These are phyloP conservation scores for Platismatia glauca DNA, from an alignment of 495 filamentous ascomycete genomes.

Conservation along the genomic window DNA sequence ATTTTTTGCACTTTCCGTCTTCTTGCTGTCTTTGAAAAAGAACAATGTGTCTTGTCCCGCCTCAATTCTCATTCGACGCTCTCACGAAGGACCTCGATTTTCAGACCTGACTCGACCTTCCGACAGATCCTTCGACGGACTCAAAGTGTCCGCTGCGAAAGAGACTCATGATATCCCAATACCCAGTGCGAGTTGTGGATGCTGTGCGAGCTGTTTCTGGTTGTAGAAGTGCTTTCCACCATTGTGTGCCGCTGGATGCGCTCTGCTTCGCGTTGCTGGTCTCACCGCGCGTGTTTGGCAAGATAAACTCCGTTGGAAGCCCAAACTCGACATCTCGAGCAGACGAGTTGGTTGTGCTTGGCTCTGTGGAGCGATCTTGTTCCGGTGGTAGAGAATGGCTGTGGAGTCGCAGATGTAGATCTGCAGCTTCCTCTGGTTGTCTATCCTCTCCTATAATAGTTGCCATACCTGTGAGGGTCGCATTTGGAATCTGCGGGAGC, in stretches of 20 bases:
- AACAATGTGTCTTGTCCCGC: not conserved
- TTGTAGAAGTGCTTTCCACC: not conserved
- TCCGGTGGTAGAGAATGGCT: not conserved
- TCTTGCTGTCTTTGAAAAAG: not conserved
- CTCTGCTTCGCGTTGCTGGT: not conserved
- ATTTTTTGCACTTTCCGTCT: not conserved
- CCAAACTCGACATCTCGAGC: not conserved
- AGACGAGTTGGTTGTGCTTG: not conserved
- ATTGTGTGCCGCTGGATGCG: not conserved
- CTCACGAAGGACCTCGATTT: too few species aligned
- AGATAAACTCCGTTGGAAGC: not conserved
- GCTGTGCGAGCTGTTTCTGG: not conserved
- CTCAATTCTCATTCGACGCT: not conserved
- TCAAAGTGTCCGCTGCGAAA: not conserved
- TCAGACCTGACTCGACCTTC: not conserved
- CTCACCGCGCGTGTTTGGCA: not conserved
- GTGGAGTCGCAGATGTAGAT: not conserved
- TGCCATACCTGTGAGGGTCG: conserved; percentile 4
- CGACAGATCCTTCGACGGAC: not conserved
- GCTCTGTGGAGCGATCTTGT: not conserved
- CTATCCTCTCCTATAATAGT: not conserved
- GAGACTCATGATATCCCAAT: not conserved
- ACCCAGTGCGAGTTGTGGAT: not conserved
- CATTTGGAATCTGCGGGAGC: conserved; percentile 8
- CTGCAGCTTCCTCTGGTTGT: not conserved